Evolutionary conservation across 1,284 basidiomycete species (phyloP).

Genomic region (Microbotryomycetes sp.): DNA sequence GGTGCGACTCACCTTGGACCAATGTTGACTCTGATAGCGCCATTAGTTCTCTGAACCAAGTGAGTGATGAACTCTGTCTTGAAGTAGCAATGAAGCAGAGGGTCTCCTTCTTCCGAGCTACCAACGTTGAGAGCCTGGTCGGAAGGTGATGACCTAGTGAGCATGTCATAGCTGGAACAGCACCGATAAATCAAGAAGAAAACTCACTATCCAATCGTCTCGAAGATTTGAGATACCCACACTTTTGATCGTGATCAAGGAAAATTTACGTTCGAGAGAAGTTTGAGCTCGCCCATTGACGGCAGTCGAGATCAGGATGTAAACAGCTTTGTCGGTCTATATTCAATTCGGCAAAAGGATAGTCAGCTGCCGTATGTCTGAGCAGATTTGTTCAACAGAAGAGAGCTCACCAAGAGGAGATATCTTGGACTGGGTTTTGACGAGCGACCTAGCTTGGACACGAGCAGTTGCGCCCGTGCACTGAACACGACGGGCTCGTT

Average conservation of each 20-base stretch:
- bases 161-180: too few species aligned
- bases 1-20: conserved; percentile 62
- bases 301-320: conserved; percentile 66
- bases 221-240: conserved; percentile 80
- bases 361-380: not conserved
- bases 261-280: conserved; percentile 78
- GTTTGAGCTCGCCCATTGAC: conserved; percentile 62
- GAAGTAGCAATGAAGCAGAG: conserved; percentile 82
- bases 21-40: conserved; percentile 65
- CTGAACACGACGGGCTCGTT: conserved; percentile 77
- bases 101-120: conserved; percentile 84
- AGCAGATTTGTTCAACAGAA: too few species aligned
- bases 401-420: conserved; percentile 68
- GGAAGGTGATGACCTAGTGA: not conserved
- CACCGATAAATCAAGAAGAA: not conserved
- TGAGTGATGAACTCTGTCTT: conserved; percentile 91
- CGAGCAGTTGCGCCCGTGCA: conserved; percentile 72
- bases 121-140: conserved; percentile 62
- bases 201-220: conserved; percentile 86
- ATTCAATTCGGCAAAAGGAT: too few species aligned
- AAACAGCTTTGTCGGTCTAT: conserved; percentile 81
- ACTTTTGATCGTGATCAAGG: conserved; percentile 75
- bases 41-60: conserved; percentile 73
- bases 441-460: conserved; percentile 80
- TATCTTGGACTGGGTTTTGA: conserved; percentile 89